These are phyloP conservation scores for Jamesozyma spencerorum DNA, from an alignment of 805 yeast genomes.

Conservation along the genomic window DNA sequence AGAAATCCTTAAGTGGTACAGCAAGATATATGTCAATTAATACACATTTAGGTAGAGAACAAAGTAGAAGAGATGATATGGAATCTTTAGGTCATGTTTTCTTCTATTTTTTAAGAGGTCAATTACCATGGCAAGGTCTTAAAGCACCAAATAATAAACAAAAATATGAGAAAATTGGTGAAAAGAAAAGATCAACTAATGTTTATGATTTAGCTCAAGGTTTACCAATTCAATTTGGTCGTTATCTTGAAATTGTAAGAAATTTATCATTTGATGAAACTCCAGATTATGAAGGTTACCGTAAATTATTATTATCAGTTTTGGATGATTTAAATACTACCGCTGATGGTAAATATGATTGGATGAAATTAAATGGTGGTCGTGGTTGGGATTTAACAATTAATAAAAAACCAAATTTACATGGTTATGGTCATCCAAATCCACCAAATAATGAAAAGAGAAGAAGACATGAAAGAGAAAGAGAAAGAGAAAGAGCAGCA, in stretches of 20 bases:
- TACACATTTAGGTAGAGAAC: constrained; percentile 96
- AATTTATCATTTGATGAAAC: constrained; percentile 84
- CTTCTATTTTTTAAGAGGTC: constrained; percentile 88
- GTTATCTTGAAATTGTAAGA: constrained; percentile 82
- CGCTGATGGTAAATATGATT: constrained; percentile 88
- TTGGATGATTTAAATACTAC: constrained; percentile 59
- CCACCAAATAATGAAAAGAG: constrained; percentile 50
- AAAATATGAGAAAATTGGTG: constrained; percentile 95
- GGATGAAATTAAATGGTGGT: constrained; percentile 95
- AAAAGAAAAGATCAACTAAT: constrained; percentile 85
- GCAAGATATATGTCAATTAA: constrained; percentile 98
- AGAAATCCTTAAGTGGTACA: constrained; percentile 91
- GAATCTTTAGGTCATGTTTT: constrained; percentile 96
- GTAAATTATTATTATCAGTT: constrained; percentile 69
- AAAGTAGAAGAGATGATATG: constrained; percentile 90
- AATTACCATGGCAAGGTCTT: constrained; percentile 97
- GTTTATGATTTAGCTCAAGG: constrained; percentile 82
- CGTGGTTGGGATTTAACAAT: constrained; percentile 89
- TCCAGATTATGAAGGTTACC: constrained; percentile 86
- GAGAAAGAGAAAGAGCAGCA: constrained; percentile 13
- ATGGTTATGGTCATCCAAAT: constrained; percentile 93
- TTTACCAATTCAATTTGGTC: constrained; percentile 86
- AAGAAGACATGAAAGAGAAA: constrained; percentile 15
- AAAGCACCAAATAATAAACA: constrained; percentile 97
- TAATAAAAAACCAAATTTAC: constrained; percentile 86